Percentiles rank a stretch among this genome's conserved stretches.
phyloP scores from a whole-genome alignment of 176 grass and related monocot species.

The Phoenix roebelenii region DNA sequence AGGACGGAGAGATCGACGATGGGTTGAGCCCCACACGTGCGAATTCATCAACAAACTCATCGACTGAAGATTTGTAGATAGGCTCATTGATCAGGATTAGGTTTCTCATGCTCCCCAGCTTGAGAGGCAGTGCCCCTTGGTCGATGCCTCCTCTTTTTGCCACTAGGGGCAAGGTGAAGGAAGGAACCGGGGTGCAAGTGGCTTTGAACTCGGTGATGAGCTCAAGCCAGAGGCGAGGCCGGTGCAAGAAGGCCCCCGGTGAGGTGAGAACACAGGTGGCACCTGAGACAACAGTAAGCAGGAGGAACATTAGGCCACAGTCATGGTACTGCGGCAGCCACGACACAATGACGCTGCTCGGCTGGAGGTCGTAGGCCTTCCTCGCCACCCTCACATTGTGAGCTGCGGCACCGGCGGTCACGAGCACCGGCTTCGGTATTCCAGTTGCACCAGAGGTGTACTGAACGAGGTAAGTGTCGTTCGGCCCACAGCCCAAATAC shows the following conservation, averaged over 20 bases:
- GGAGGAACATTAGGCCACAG: slow-evolving; percentile 62
- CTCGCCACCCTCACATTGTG: slow-evolving; percentile 47
- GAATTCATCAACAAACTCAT: slow-evolving; percentile 42
- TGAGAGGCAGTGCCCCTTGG: slow-evolving; percentile 1
- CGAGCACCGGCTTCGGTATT: slow-evolving; percentile 37
- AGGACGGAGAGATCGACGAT: slow-evolving; percentile 35
- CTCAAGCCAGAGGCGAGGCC: slow-evolving; percentile 44
- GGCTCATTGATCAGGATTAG: slow-evolving; percentile 57
- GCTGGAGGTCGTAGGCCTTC: slow-evolving; percentile 31
- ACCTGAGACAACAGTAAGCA: slow-evolving; percentile 44
- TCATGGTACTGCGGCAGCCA: slow-evolving; percentile 62
- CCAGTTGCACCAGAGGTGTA: slow-evolving; percentile 58
- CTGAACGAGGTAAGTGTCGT: slow-evolving; percentile 36
- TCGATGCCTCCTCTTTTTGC: slow-evolving; percentile 9
- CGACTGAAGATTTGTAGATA: slow-evolving; percentile 26
- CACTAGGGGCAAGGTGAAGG: slow-evolving; percentile 44
- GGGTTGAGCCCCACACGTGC: slow-evolving; percentile 9
- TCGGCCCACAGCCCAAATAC: slow-evolving; percentile 17
- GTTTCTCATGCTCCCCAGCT: slow-evolving; percentile 45
- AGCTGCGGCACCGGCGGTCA: slow-evolving; percentile 39
- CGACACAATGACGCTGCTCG: slow-evolving; percentile 38
- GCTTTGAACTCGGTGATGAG: slow-evolving; percentile 45
- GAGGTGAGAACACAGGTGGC: slow-evolving; percentile 40
- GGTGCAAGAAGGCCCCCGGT: slow-evolving; percentile 25
- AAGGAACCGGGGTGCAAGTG: slow-evolving; percentile 48